These are phyloP conservation scores for Paecilomyces variotii DNA, from an alignment of 2,329 filamentous ascomycete genomes.

Conservation along the genomic window DNA sequence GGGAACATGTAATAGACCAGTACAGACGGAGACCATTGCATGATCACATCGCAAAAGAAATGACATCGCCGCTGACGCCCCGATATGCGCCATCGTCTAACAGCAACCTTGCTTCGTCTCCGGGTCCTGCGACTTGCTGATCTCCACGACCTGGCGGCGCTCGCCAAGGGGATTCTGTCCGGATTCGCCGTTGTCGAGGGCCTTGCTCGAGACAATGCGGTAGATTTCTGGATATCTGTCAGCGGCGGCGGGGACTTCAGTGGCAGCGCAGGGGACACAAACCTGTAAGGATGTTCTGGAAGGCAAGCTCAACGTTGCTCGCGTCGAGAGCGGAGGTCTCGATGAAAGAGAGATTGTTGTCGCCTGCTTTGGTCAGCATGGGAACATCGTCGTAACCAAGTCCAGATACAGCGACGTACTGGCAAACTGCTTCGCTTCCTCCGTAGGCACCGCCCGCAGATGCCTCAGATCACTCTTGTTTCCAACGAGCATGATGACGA, in stretches of 20 bases:
- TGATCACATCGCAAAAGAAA: constrained; percentile 32
- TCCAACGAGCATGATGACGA: constrained; percentile 98
- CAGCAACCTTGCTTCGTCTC: constrained; percentile 56
- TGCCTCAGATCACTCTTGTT: constrained; percentile 99
- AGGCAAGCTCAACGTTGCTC: constrained; percentile 97
- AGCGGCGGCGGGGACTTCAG: constrained; percentile 8
- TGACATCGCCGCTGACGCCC: constrained; percentile 25
- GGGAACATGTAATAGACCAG: constrained; percentile 26
- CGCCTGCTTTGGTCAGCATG: constrained; percentile 51
- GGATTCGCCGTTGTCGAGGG: constrained; percentile 80
- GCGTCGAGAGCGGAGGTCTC: constrained; percentile 98
- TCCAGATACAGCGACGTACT: constrained; percentile 51
- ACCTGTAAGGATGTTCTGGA: constrained; percentile 99
- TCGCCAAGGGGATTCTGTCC: constrained; percentile 71
- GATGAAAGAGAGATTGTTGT: constrained; percentile 98
- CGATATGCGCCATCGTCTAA: constrained; percentile 20
- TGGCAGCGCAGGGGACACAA: constrained; percentile 26
- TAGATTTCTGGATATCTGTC: constrained; percentile 72
- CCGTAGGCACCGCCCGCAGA: constrained; percentile 89
- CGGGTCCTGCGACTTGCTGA: constrained; percentile 77
- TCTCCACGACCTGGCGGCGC: constrained; percentile 70
- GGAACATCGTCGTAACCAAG: not conserved
- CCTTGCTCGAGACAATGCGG: constrained; percentile 97
- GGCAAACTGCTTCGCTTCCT: constrained; percentile 96
- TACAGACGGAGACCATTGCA: constrained; percentile 29